Percentiles rank a stretch among this genome's conserved stretches.
These are phyloP conservation scores for rapeseed (Brassica napus) DNA, from an alignment of 345 rosid species.

Conservation along the genomic window Da-Ae NC_063438.1:2595001-2595500, in stretches of 20 bases:
- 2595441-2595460: no score
- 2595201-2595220: slow-evolving; percentile 43
- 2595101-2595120: slow-evolving; percentile 29
- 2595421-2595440: no score
- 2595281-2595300: slow-evolving; percentile 58
- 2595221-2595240: no score
- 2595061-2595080: slow-evolving; percentile 41
- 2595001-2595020: no score
- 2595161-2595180: slow-evolving; percentile 39
- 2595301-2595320: slow-evolving; percentile 78
- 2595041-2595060: slow-evolving; percentile 24
- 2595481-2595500: no score
- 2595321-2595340: slow-evolving; percentile 66
- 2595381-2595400: slow-evolving; percentile 10
- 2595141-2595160: slow-evolving; percentile 52
- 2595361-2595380: slow-evolving; percentile 52
- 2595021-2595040: neutral
- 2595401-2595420: no score
- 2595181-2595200: slow-evolving; percentile 30
- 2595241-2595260: slow-evolving; percentile 40
- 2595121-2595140: slow-evolving; percentile 27
- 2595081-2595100: neutral
- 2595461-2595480: no score
- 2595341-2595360: slow-evolving; percentile 52
- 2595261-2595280: slow-evolving; percentile 48